Conservation (phyloP, 805 yeast genomes). For the Teunomyces barrocoloradensis region DNA sequence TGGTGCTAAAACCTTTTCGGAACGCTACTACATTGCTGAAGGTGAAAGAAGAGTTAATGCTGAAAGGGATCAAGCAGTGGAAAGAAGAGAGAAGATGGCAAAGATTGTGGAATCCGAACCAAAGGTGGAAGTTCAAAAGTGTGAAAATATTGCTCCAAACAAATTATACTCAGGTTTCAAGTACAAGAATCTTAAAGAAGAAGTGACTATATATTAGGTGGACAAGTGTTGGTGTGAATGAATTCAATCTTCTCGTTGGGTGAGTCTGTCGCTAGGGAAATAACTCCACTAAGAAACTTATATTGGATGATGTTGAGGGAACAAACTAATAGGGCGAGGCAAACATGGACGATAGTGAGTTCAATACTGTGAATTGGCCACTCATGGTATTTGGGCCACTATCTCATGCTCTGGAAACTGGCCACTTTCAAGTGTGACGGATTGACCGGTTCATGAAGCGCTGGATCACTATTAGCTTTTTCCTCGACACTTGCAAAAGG, state of each 20-base stretch:
- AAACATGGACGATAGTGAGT: not conserved
- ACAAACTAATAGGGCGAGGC: not conserved
- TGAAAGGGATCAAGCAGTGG: not conserved
- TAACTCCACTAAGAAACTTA: not conserved
- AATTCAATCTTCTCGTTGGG: not conserved
- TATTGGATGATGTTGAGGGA: not conserved
- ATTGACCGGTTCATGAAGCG: not conserved
- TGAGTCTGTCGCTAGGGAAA: conserved; percentile 1
- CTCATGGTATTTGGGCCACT: not conserved
- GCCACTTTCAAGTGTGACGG: conserved; percentile 2
- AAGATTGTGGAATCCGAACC: not conserved
- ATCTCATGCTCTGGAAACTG: not conserved
- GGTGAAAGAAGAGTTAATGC: not conserved
- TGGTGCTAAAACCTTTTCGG: not conserved
- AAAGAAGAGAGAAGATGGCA: not conserved
- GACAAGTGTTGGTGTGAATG: not conserved
- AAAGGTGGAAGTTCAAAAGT: not conserved
- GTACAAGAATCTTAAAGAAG: not conserved
- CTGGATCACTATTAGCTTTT: not conserved
- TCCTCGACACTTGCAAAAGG: not conserved
- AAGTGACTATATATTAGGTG: not conserved
- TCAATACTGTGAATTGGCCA: not conserved
- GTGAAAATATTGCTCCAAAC: conserved; percentile 1
- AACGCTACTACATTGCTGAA: not conserved
- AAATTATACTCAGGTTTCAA: conserved; percentile 2